Percentiles rank a stretch among this genome's conserved stretches.
Evolutionary conservation across 495 filamentous ascomycete genomes (phyloP).

Genomic region (Neurospora sp.): DNA sequence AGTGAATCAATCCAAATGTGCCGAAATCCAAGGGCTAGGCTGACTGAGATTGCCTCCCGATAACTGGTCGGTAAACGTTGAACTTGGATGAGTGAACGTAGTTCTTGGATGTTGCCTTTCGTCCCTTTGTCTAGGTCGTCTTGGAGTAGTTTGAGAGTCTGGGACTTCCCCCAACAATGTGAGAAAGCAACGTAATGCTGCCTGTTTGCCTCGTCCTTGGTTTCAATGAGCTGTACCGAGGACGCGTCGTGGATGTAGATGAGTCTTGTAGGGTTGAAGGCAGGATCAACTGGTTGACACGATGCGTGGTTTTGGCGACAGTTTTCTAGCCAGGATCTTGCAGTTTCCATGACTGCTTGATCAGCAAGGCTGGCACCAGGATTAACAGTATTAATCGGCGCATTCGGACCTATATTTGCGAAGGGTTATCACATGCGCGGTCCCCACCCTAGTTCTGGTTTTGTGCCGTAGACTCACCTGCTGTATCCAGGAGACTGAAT

Average conservation of each 20-base stretch:
- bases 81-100: background rate
- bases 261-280: background rate
- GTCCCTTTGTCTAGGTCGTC: background rate
- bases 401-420: background rate
- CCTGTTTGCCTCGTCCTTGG: background rate
- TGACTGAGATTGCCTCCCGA: background rate
- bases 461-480: background rate
- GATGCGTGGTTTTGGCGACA: background rate
- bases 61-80: background rate
- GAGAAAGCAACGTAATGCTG: background rate
- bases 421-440: background rate
- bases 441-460: background rate
- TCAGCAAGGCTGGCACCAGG: background rate
- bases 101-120: background rate
- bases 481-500: background rate
- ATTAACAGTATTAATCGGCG: background rate
- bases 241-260: background rate
- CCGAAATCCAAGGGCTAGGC: background rate
- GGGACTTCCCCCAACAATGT: background rate
- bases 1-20: background rate
- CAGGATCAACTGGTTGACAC: background rate
- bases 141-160: background rate
- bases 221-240: background rate
- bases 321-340: background rate
- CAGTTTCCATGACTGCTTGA: background rate